Evolutionary conservation across 2,329 filamentous ascomycete species (phyloP), one percentile per base, ranked within the genome.

Genomic region (Atkinsonella hypoxylon): DNA sequence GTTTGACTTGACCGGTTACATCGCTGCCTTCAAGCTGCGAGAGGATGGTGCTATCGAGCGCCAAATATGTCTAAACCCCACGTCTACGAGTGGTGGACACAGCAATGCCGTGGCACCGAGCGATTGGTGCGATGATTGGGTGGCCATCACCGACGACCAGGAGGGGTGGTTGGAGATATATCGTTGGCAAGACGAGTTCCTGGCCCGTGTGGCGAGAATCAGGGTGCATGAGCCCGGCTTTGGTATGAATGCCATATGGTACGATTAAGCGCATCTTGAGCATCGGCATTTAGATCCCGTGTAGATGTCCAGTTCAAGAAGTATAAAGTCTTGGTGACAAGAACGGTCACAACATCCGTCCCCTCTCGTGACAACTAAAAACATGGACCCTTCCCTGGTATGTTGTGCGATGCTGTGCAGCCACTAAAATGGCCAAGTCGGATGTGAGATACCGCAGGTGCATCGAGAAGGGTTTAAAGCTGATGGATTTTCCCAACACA

Each of bases 181-280:
- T 65, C 76, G 88, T 49, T 95, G 88, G 86, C 76, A 84, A 56
- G 83, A 89, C 52, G 88, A 93, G 73, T 87, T 84, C 58, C 69
- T 95, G 49, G 83, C 81, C 2, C 73, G 88, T 3, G 88, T 94
- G 8, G 88, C 88, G 15, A 76, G 86, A 55, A 73, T 87, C 55
- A 81, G 87, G 58, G 82, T 94, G 38, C 81, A 82, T 6, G 89
- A 94, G 70, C 87, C 86, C n/a, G 89, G 89, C 1, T 95, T 95
- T 64, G 88, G 88, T 1, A 95, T 95, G 89, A 95, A 95, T 69
- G 88, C 88, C n/a, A 89, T 94, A 55, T 95, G 89, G 89, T 51
- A 51, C 17, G 50, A 51, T 30, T 51, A 13, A 31, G 17, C 2
- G 18, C 40, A 13, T 26, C 18, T 7, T 42, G 40, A 12, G 13